Base-by-base conservation (phyloP, 176 grass and related monocot genomes). In the Aechmea fasciata region DNA sequence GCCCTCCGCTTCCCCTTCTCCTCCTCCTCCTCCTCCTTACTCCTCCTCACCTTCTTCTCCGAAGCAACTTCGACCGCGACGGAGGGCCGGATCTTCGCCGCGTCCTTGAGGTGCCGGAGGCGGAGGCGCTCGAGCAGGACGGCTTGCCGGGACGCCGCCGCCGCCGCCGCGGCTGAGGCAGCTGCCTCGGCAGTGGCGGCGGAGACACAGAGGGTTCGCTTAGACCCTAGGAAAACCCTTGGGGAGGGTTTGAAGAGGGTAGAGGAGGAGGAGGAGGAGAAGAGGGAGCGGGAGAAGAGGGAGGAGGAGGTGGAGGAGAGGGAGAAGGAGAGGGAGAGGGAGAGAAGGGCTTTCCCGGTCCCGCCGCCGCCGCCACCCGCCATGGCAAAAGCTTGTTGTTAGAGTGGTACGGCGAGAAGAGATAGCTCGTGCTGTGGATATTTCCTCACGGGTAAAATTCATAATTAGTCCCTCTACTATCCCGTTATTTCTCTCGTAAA, bases 71-170 rank as follows among this genome's bases (percentile, higher is more conserved):
- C 9, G 59, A 15, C 24, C 68, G 11, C 4, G 13, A 71, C 1
- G 68, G 47, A 4, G 10, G 57, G 49, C 4, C 22, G 22, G 33
- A 61, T 11, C 65, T 62, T 52, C 66, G 70, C 49, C 2, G 82
- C 48, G 77, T 83, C 89, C 81, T 90, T 97, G 28, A 97, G 79
- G 69, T 97, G 93, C 47, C 93, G 89, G 10, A 83, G 29, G 28
- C 93, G 86, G 48, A 97, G 85, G 65, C 89, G 83, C 79, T 97
- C 89, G 13, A 97, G 84, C 76, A 97, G 89, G 57, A 96, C 53
- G 51, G 91, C 84, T 19, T 92, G 89, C 48, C 83, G 83, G 1
- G 90, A 64, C 18, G 78, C 25, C 63, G 76, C 63, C 6, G 67
- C 12, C 11, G 81, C 33, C 24, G 79, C 18, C 4, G 69, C 48